Evolutionary conservation across 208 protist species (phyloP).

Genomic region (Trypanosoma avium): DNA sequence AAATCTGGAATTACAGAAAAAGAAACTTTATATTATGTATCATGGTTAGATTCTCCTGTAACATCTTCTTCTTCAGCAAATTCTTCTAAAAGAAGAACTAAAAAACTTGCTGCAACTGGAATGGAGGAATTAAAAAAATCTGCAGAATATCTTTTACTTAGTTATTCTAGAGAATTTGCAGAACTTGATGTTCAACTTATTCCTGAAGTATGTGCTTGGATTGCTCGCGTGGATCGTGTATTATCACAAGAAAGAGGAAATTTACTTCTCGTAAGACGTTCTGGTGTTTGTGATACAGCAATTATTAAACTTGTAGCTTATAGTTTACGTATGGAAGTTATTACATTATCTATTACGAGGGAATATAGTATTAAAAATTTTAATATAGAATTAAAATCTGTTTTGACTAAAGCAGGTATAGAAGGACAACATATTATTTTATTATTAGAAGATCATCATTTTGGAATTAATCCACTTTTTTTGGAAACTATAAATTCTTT

Average conservation of each 20-base stretch:
- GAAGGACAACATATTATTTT: constrained; percentile 89
- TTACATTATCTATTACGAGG: constrained; percentile 88
- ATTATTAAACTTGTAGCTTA: constrained; percentile 91
- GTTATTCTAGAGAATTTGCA: constrained; percentile 94
- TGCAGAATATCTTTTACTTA: constrained; percentile 60
- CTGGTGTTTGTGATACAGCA: constrained; percentile 92
- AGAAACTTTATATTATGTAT: constrained; percentile 68
- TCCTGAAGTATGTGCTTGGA: constrained; percentile 92
- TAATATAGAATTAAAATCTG: constrained; percentile 91
- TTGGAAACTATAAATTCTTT: constrained; percentile 96
- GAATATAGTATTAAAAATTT: constrained; percentile 95
- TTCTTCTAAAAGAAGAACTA: constrained; percentile 26
- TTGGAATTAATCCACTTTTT: constrained; percentile 81
- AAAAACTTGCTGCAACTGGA: constrained; percentile 45
- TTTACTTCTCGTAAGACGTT: constrained; percentile 93
- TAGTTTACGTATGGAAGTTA: constrained; percentile 89
- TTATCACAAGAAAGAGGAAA: constrained; percentile 94
- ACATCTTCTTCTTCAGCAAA: neutral
- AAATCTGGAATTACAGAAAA: constrained; percentile 58
- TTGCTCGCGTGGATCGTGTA: constrained; percentile 95
- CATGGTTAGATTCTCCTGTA: constrained; percentile 36
- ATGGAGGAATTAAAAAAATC: constrained; percentile 80
- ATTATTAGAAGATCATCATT: constrained; percentile 96
- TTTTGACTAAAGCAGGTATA: constrained; percentile 90
- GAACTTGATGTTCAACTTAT: constrained; percentile 94